Evolutionary conservation across 2,329 filamentous ascomycete species (phyloP).

Genomic region (Didymosphaeria variabile): DNA sequence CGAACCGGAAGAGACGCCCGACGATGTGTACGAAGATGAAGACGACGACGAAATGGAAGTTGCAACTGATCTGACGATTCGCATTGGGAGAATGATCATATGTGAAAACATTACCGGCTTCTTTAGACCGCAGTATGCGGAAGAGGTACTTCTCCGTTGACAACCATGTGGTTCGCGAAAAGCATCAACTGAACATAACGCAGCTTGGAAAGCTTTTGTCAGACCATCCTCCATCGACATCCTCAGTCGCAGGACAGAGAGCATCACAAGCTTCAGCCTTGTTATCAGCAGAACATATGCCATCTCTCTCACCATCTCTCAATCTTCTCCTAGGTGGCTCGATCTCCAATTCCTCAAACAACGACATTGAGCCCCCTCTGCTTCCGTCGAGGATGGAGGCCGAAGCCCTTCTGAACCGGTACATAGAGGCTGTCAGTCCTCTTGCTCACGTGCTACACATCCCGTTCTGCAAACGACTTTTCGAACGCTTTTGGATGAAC

Average conservation of each 20-base stretch:
- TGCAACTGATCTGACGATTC: slow-evolving; percentile 49
- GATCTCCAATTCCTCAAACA: slow-evolving; percentile 36
- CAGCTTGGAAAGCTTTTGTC: slow-evolving; percentile 51
- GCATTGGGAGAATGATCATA: slow-evolving; percentile 52
- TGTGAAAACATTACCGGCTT: slow-evolving; percentile 51
- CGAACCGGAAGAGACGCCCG: slow-evolving; percentile 47
- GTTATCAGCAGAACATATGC: slow-evolving; percentile 50
- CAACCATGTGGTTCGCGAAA: not conserved
- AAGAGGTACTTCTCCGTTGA: slow-evolving; percentile 46
- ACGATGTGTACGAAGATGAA: slow-evolving; percentile 51
- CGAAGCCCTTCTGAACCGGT: slow-evolving; percentile 46
- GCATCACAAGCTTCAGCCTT: slow-evolving; percentile 47
- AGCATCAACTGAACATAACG: slow-evolving; percentile 22
- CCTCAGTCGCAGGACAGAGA: slow-evolving; percentile 48
- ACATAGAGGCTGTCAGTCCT: slow-evolving; percentile 47
- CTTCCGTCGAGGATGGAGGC: slow-evolving; percentile 48
- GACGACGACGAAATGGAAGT: slow-evolving; percentile 51
- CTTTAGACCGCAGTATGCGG: slow-evolving; percentile 51
- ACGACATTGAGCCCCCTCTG: slow-evolving; percentile 41
- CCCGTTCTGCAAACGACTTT: slow-evolving; percentile 48
- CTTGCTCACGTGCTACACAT: slow-evolving; percentile 50
- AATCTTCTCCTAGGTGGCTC: slow-evolving; percentile 46
- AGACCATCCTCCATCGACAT: slow-evolving; percentile 39
- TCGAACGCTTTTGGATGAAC: slow-evolving; percentile 50
- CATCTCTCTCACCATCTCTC: slow-evolving; percentile 47